Conservation (phyloP, 2,329 filamentous ascomycete species). For the Colletotrichum truncatum region DNA sequence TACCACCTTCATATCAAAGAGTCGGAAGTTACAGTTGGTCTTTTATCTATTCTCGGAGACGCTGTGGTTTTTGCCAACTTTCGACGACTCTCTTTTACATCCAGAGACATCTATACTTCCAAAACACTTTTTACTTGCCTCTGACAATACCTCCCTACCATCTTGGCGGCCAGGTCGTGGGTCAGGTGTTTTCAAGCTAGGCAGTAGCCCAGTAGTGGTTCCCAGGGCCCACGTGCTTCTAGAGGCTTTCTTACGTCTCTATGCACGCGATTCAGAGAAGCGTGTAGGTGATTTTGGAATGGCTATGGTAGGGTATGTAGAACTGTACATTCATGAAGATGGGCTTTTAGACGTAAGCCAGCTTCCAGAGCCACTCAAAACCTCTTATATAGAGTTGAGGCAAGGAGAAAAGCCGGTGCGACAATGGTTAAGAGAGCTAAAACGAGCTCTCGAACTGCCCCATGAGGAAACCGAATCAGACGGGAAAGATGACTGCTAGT, state of each 20-base stretch:
- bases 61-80: constrained; percentile 35
- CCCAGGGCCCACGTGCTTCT: constrained; percentile 34
- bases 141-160: constrained; percentile 33
- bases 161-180: constrained; percentile 33
- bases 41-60: constrained; percentile 36
- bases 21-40: constrained; percentile 33
- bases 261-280: constrained; percentile 34
- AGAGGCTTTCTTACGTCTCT: constrained; percentile 36
- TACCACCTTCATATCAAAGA: constrained; percentile 6
- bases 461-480: not conserved
- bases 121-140: constrained; percentile 33
- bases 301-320: constrained; percentile 36
- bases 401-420: constrained; percentile 28
- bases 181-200: constrained; percentile 18
- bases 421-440: constrained; percentile 32
- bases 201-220: constrained; percentile 29
- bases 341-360: constrained; percentile 33
- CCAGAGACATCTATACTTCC: constrained; percentile 19
- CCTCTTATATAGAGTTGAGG: constrained; percentile 29
- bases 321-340: constrained; percentile 36
- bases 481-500: not conserved
- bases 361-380: constrained; percentile 33
- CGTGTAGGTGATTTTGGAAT: constrained; percentile 32
- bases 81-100: constrained; percentile 29
- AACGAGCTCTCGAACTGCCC: constrained; percentile 15